Percentiles rank a stretch among this genome's conserved stretches.
phyloP scores from a whole-genome alignment of 306 rosid species.

The Fragaria ananassa region DNA sequence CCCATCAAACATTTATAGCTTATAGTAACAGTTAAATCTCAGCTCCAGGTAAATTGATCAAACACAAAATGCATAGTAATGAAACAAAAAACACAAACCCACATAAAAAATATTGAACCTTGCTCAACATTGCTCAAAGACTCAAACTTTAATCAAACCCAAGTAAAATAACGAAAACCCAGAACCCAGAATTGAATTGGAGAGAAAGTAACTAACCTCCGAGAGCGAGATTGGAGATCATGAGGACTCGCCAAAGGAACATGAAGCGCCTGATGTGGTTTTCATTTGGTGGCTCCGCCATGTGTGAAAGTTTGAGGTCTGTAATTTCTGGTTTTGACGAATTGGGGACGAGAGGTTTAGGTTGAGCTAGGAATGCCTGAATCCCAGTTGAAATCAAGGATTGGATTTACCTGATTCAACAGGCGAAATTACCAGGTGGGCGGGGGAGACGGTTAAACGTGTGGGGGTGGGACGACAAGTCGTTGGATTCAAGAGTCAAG shows the following conservation, averaged over 20 bases:
- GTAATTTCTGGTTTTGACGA: background rate
- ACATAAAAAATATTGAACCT: background rate
- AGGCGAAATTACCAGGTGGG: background rate
- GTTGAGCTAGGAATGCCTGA: background rate
- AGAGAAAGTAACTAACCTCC: conserved; percentile 48
- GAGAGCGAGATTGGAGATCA: conserved; percentile 72
- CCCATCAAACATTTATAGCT: background rate
- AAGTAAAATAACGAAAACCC: background rate
- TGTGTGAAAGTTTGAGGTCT: background rate
- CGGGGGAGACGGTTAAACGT: background rate
- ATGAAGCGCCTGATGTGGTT: conserved; percentile 49
- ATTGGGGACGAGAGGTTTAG: background rate
- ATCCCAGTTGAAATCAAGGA: background rate
- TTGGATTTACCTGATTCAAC: too few relatives aligned
- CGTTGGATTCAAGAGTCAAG: background rate
- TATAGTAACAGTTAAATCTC: background rate
- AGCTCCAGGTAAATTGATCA: conserved; percentile 31
- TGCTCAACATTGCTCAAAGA: background rate
- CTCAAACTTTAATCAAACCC: background rate
- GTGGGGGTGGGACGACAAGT: background rate
- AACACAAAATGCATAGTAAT: conserved; percentile 34
- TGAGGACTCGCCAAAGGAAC: conserved; percentile 67
- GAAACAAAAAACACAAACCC: background rate
- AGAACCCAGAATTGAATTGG: background rate
- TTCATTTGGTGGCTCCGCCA: conserved; percentile 35